These are phyloP conservation scores for Eimeria brunetti DNA, from an alignment of 169 alveolate species.

Conservation along the genomic window DNA sequence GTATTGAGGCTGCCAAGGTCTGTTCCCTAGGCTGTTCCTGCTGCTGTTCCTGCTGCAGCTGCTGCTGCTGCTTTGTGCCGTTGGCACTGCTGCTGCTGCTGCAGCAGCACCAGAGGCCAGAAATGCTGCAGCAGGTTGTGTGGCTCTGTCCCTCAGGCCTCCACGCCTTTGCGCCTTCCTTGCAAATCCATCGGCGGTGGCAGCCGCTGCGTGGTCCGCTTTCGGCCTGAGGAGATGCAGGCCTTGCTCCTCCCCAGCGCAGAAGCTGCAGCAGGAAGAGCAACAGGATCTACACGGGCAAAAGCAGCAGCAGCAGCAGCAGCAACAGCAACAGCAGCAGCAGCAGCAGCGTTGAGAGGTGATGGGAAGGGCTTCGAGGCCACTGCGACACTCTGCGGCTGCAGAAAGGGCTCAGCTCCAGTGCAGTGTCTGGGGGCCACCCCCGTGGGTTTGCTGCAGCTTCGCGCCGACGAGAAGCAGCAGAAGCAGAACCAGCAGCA, in stretches of 20 bases:
- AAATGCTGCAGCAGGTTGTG: not conserved
- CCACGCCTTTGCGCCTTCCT: slow-evolving; percentile 26
- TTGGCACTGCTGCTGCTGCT: not conserved
- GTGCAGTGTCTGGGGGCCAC: slow-evolving; percentile 37
- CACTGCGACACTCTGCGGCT: slow-evolving; percentile 81
- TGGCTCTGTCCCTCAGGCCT: not conserved
- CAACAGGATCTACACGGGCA: not conserved
- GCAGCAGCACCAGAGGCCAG: too few species aligned
- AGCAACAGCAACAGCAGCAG: slow-evolving; percentile 3
- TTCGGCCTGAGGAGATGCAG: slow-evolving; percentile 15
- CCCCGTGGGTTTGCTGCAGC: slow-evolving; percentile 51
- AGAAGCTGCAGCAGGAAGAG: not conserved
- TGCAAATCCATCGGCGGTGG: slow-evolving; percentile 28
- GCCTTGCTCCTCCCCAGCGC: slow-evolving; percentile 12
- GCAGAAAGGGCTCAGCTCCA: slow-evolving; percentile 77
- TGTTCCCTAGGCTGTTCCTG: not conserved
- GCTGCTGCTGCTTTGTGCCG: not conserved
- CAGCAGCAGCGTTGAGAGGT: not conserved
- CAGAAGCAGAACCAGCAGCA: slow-evolving; percentile 24
- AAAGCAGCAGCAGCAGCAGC: not conserved
- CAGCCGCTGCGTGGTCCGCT: slow-evolving; percentile 50
- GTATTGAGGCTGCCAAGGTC: slow-evolving; percentile 33
- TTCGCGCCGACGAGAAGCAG: slow-evolving; percentile 77
- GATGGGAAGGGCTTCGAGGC: not conserved
- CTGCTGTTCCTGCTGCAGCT: not conserved